Conservation (phyloP, 2,329 filamentous ascomycete species). For the Fusarium nisikadoi region DNA sequence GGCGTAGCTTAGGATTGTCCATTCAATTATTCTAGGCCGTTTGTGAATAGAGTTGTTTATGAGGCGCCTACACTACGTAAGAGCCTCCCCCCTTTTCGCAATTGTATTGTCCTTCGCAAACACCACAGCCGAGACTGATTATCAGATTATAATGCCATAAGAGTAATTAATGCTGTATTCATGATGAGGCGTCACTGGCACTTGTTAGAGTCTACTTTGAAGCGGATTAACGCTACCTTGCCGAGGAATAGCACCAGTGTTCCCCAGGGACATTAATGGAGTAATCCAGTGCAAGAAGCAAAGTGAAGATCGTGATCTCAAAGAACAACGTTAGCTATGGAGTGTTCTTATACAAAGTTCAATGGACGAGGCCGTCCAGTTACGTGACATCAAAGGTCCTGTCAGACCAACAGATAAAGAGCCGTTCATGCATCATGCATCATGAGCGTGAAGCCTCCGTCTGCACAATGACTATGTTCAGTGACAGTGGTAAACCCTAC, state of each 20-base stretch:
- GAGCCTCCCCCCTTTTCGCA: neutral
- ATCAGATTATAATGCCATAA: no score
- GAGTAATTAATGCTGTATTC: no score
- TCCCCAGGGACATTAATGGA: neutral
- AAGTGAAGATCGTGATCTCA: rapidly evolving
- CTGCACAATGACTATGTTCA: neutral
- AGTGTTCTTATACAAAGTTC: no score
- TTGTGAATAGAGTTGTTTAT: neutral
- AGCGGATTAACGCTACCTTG: no score
- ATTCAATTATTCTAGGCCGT: neutral
- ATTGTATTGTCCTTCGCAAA: no score
- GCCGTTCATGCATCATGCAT: neutral
- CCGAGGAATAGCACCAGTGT: no score
- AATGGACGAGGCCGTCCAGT: neutral
- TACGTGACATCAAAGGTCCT: neutral
- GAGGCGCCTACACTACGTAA: no score
- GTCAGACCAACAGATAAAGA: neutral
- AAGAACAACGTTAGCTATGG: neutral
- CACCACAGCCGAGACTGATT: no score
- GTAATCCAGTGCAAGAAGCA: neutral
- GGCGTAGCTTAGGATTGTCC: neutral
- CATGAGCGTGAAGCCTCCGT: rapidly evolving
- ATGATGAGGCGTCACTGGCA: no score
- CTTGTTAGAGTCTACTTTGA: neutral
- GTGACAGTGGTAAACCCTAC: rapidly evolving